These are phyloP conservation scores for Draba incana DNA, from an alignment of 345 rosid genomes.

Conservation along the genomic window DNA sequence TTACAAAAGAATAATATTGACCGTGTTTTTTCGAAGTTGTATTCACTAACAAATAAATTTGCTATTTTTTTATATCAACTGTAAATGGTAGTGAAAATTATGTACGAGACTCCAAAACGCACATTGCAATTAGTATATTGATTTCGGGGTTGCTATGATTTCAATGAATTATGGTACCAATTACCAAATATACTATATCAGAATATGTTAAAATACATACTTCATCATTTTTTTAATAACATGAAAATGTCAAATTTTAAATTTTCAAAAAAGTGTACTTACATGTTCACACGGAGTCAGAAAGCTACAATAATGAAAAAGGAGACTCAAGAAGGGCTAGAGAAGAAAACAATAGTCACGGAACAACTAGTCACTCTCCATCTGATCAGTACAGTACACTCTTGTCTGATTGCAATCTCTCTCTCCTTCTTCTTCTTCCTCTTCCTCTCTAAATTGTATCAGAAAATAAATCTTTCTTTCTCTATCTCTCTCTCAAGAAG, in stretches of 20 bases:
- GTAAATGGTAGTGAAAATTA: too few relatives aligned
- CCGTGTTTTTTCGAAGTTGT: too few relatives aligned
- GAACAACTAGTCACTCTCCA: conserved; percentile 41
- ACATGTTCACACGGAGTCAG: conserved; percentile 27
- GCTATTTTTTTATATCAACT: too few relatives aligned
- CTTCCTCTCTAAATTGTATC: conserved; percentile 7
- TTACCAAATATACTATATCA: too few relatives aligned
- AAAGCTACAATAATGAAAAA: conserved; percentile 39
- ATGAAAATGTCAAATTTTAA: background rate
- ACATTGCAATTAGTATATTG: too few relatives aligned
- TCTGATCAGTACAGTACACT: conserved; percentile 26
- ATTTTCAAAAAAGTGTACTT: conserved; percentile 3
- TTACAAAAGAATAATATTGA: too few relatives aligned
- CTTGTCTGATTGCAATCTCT: conserved; percentile 11
- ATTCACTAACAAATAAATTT: too few relatives aligned
- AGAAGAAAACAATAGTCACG: conserved; percentile 46
- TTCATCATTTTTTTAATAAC: background rate
- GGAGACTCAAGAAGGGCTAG: conserved; percentile 39
- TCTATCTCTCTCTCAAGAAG: conserved; percentile 1
- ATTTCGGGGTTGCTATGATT: too few relatives aligned
- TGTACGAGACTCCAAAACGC: too few relatives aligned
- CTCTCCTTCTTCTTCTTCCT: conserved; percentile 10
- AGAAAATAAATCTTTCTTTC: background rate
- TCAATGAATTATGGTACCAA: too few relatives aligned
- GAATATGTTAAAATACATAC: too few relatives aligned